Conservation (phyloP, 805 yeast genomes). For the Barnettozyma botsteinii region DNA sequence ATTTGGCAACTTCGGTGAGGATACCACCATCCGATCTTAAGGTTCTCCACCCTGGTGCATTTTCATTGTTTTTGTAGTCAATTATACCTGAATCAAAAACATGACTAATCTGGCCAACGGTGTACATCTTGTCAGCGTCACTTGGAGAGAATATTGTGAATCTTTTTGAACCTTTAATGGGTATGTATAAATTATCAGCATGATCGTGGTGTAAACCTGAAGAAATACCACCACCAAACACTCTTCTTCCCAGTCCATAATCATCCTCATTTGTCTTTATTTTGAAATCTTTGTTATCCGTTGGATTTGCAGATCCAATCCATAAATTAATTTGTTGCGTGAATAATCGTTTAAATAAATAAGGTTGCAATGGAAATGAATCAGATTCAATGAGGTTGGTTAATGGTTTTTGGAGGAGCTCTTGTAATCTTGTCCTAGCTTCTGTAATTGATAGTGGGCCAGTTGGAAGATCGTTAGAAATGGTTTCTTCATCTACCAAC, state of each 20-base stretch:
- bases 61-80: slow-evolving; percentile 48
- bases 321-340: slow-evolving; percentile 74
- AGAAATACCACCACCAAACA: slow-evolving; percentile 56
- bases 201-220: slow-evolving; percentile 80
- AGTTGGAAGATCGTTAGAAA: slow-evolving; percentile 14
- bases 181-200: slow-evolving; percentile 67
- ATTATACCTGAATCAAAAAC: slow-evolving; percentile 60
- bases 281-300: slow-evolving; percentile 11
- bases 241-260: slow-evolving; percentile 45
- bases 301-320: slow-evolving; percentile 44
- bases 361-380: slow-evolving; percentile 37
- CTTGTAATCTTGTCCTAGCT: slow-evolving; percentile 38
- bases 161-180: slow-evolving; percentile 54
- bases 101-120: slow-evolving; percentile 55
- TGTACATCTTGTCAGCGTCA: slow-evolving; percentile 52
- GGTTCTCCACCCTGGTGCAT: slow-evolving; percentile 59
- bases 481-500: slow-evolving; percentile 13
- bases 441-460: slow-evolving; percentile 29
- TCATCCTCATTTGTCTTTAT: slow-evolving; percentile 21
- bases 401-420: slow-evolving; percentile 59
- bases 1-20: slow-evolving; percentile 40
- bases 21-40: slow-evolving; percentile 60
- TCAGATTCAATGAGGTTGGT: slow-evolving; percentile 32
- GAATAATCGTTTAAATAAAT: slow-evolving; percentile 35
- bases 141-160: slow-evolving; percentile 63